These are phyloP conservation scores for Alternaria incomplexa DNA, from an alignment of 2,329 filamentous ascomycete genomes.

Conservation along the genomic window DNA sequence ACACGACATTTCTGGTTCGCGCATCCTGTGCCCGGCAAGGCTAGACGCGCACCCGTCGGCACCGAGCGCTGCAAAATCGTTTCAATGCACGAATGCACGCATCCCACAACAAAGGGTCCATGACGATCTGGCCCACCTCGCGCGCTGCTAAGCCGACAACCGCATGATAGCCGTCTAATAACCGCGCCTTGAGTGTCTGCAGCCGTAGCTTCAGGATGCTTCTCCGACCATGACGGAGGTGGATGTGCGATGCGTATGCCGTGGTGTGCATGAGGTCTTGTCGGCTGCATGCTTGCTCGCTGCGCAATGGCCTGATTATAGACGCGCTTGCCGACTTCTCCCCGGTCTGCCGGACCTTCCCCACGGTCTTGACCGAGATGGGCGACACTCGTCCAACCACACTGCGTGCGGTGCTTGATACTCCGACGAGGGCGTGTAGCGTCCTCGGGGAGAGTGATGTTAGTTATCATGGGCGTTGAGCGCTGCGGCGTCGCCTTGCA, in stretches of 20 bases:
- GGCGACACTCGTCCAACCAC: slow-evolving; percentile 7
- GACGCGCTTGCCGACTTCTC: slow-evolving; percentile 13
- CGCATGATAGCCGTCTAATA: slow-evolving; percentile 1
- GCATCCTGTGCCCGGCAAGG: not conserved
- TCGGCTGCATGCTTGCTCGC: slow-evolving; percentile 3
- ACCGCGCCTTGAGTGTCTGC: not conserved
- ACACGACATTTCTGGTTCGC: not conserved
- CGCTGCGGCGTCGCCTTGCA: slow-evolving; percentile 1
- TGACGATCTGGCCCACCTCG: slow-evolving; percentile 4
- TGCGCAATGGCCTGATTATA: slow-evolving; percentile 7
- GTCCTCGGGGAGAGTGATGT: not conserved
- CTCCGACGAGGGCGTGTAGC: slow-evolving; percentile 18
- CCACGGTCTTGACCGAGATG: slow-evolving; percentile 6
- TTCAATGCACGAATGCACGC: not conserved
- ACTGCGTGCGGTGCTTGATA: slow-evolving; percentile 26
- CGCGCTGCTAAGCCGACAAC: not conserved
- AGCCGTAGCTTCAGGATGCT: not conserved
- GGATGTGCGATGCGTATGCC: not conserved
- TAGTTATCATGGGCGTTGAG: slow-evolving; percentile 3
- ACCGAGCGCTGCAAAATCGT: not conserved
- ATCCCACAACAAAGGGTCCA: not conserved
- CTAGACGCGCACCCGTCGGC: slow-evolving; percentile 6
- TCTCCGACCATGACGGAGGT: slow-evolving; percentile 8
- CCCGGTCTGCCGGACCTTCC: slow-evolving; percentile 2
- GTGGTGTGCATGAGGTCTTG: not conserved